phyloP scores from a whole-genome alignment of 805 yeast genomes.

The Cyberlindnera nakhonratchasimensis region DNA sequence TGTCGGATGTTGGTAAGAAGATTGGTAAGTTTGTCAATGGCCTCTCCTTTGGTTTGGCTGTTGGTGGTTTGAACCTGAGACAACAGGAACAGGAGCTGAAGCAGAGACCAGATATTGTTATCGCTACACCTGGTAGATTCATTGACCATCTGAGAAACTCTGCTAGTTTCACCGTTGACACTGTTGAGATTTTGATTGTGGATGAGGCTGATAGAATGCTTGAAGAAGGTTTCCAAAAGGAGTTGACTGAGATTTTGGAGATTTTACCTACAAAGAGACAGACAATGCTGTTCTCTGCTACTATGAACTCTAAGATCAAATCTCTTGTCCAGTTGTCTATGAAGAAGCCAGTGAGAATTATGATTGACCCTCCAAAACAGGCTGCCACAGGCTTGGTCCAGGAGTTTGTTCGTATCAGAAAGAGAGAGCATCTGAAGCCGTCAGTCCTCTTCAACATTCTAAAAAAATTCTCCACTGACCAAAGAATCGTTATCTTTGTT shows the following conservation, averaged over 20 bases:
- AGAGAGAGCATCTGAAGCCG: slow-evolving; percentile 79
- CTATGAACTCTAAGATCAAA: slow-evolving; percentile 93
- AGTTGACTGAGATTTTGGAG: slow-evolving; percentile 83
- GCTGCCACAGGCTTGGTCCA: slow-evolving; percentile 89
- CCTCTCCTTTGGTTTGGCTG: slow-evolving; percentile 88
- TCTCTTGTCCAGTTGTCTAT: slow-evolving; percentile 83
- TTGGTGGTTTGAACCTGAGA: slow-evolving; percentile 94
- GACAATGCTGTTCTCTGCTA: slow-evolving; percentile 92
- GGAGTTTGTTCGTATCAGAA: slow-evolving; percentile 92
- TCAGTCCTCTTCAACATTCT: slow-evolving; percentile 74
- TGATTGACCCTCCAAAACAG: slow-evolving; percentile 95
- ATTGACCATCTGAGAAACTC: slow-evolving; percentile 96
- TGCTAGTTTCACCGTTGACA: slow-evolving; percentile 85
- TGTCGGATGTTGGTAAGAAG: slow-evolving; percentile 86
- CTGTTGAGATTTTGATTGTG: slow-evolving; percentile 85
- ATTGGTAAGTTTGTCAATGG: slow-evolving; percentile 73
- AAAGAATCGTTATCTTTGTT: slow-evolving; percentile 85
- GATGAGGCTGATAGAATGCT: slow-evolving; percentile 99
- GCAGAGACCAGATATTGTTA: slow-evolving; percentile 89
- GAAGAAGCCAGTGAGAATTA: slow-evolving; percentile 85
- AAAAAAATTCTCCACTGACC: slow-evolving; percentile 57
- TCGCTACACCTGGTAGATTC: slow-evolving; percentile 98
- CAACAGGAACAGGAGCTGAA: slow-evolving; percentile 94
- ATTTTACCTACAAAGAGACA: slow-evolving; percentile 90
- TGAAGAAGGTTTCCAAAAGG: slow-evolving; percentile 98